Base-by-base conservation (phyloP, 768 basidiomycete species). In the Agrocybe pediades region DNA sequence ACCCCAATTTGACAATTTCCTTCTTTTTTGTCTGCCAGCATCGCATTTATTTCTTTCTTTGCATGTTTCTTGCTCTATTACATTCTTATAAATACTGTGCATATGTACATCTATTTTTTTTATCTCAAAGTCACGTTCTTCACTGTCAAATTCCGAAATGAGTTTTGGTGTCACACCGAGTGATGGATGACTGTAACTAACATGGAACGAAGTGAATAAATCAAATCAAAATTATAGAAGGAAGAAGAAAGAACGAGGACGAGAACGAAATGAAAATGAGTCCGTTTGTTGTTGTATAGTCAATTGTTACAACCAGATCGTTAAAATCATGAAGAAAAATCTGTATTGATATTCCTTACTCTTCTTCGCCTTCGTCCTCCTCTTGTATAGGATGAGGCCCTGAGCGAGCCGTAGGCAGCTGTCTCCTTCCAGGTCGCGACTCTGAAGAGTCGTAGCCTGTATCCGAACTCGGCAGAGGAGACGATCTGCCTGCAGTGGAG, bases 281-380 rank as follows among this genome's bases (percentile, higher is more conserved):
- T 50, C 49, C n/a, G n/a, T n/a, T 24, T 29, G 21, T 21, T 46
- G 15, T 15, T 33, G 29, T 33, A 40, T 16, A 24, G 13, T 52
- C 43, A 41, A 17, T 36, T 46, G 25, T 9, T 19, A 11, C 41
- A 57, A 51, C 52, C 46, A 45, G 33, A 55, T 45, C 39, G n/a
- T 26, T n/a, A n/a, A 21, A n/a, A 55, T 51, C 27, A 50, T 53
- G 41, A 9, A 40, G 54, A 53, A 46, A 39, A 40, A 20, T 27
- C 19, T 26, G 53, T 54, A n/a, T n/a, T n/a, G n/a, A n/a, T n/a
- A n/a, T n/a, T n/a, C 21, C 39, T 30, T 66, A 77, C 65, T 90
- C 85, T 62, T 91, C 91, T 68, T 92, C 91, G 19, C 78, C 91
- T 67, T 92, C 91, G 59, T 93, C 91, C 65, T 92, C 91, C 65